These are phyloP conservation scores for Pinus albicaulis DNA, from an alignment of 75 land plant species.

Conservation along the genomic window DNA sequence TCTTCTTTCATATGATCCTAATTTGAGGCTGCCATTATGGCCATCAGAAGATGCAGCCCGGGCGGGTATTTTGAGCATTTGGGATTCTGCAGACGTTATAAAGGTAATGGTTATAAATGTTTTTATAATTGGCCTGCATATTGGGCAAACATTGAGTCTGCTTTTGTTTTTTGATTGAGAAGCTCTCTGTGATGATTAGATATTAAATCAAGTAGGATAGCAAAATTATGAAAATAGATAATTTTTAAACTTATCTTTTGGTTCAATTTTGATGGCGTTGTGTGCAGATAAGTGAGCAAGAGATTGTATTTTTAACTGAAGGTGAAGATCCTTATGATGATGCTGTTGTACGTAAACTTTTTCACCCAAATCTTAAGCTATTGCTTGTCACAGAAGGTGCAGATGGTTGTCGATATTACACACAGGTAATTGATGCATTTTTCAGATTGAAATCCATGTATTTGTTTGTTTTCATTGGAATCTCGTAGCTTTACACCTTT, in stretches of 20 bases:
- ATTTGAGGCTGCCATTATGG: slow-evolving; percentile 90
- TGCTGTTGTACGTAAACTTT: slow-evolving; percentile 63
- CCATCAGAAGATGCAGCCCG: slow-evolving; percentile 71
- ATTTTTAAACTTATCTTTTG: background rate
- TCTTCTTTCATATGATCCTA: slow-evolving; percentile 88
- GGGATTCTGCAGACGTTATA: slow-evolving; percentile 86
- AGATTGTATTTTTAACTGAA: slow-evolving; percentile 70
- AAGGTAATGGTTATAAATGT: slow-evolving; percentile 43
- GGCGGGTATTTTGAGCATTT: slow-evolving; percentile 83
- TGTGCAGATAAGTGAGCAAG: slow-evolving; percentile 81
- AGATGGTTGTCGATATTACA: slow-evolving; percentile 83
- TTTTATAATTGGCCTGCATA: background rate
- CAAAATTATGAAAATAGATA: background rate
- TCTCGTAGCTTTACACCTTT: background rate
- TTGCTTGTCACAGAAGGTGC: slow-evolving; percentile 90
- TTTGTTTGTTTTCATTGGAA: background rate
- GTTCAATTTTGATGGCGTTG: background rate
- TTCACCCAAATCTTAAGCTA: slow-evolving; percentile 76
- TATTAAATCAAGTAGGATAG: background rate
- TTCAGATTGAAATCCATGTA: background rate
- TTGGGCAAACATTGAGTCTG: background rate
- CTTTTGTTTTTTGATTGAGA: slow-evolving; percentile 6
- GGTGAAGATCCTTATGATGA: slow-evolving; percentile 86
- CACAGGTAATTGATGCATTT: slow-evolving; percentile 46
- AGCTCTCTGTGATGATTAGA: background rate